Evolutionary conservation across 306 rosid genomes (phyloP).

Genomic region (Biancaea sappan): DNA sequence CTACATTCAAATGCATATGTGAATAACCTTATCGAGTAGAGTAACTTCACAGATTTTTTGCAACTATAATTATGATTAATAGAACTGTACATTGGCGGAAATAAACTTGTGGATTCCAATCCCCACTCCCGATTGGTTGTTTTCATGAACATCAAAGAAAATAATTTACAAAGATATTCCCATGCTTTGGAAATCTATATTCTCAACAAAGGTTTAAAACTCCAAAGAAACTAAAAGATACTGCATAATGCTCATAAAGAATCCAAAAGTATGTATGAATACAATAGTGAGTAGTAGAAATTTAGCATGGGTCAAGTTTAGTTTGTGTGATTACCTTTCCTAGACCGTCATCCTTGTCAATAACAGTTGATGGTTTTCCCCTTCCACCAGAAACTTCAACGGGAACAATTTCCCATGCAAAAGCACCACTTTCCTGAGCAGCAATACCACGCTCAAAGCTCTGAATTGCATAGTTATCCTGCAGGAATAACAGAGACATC

Average conservation of each 20-base stretch:
- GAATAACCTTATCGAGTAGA: not conserved
- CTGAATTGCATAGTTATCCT: conserved; percentile 82
- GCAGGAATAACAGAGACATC: conserved; percentile 38
- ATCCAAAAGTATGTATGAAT: conserved; percentile 6
- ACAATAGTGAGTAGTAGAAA: conserved; percentile 15
- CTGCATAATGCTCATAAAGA: not conserved
- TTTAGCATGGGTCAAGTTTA: conserved; percentile 16
- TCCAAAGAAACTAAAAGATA: conserved; percentile 14
- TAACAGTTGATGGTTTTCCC: conserved; percentile 82
- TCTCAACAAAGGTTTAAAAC: conserved; percentile 12
- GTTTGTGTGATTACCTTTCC: conserved; percentile 70
- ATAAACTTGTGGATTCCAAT: conserved; percentile 11
- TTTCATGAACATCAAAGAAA: not conserved
- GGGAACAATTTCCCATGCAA: conserved; percentile 91
- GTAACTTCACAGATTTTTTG: not conserved
- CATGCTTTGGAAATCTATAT: conserved; percentile 18
- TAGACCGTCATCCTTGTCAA: conserved; percentile 86
- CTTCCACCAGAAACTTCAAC: conserved; percentile 98
- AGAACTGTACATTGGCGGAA: not conserved
- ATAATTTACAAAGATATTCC: not conserved
- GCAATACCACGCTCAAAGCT: conserved; percentile 97
- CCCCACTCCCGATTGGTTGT: not conserved
- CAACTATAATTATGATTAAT: conserved; percentile 23
- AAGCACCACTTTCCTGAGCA: conserved; percentile 76
- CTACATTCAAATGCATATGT: conserved; percentile 10